Conservation (phyloP, 495 filamentous ascomycete species). For the Podospora conica region DNA sequence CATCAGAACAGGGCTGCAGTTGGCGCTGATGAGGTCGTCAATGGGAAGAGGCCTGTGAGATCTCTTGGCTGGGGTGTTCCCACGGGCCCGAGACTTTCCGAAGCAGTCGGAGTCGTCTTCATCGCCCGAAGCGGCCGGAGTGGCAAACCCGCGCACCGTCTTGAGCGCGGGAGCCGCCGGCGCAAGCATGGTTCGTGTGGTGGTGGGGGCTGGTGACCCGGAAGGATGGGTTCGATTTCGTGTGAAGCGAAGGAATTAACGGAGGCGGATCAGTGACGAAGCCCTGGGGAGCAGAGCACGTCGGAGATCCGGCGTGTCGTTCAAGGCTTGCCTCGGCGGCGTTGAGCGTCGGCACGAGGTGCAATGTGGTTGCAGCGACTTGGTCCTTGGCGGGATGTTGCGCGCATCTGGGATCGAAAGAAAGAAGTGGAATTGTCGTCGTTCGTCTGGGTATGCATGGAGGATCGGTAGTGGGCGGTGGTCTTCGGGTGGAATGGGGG, state of each 20-base stretch:
- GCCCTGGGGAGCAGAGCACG: not conserved
- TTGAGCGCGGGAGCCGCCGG: conserved; percentile 57
- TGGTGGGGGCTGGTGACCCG: not conserved
- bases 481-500: not conserved
- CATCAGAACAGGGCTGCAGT: conserved; percentile 56
- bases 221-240: conserved; percentile 3
- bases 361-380: conserved; percentile 34
- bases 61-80: conserved; percentile 26
- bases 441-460: conserved; percentile 44
- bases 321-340: conserved; percentile 46
- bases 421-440: conserved; percentile 38
- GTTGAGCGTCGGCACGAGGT: conserved; percentile 43
- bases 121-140: conserved; percentile 75
- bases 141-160: conserved; percentile 70
- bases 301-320: conserved; percentile 17
- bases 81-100: conserved; percentile 30
- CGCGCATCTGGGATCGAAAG: conserved; percentile 45
- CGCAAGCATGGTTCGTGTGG: conserved; percentile 27
- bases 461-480: conserved; percentile 5
- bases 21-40: conserved; percentile 51
- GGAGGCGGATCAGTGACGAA: not conserved
- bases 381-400: conserved; percentile 34
- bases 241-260: not conserved
- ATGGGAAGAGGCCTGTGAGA: conserved; percentile 26
- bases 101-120: conserved; percentile 69